These are phyloP conservation scores for Teratosphaeria nubilosa DNA, from an alignment of 2,329 filamentous ascomycete genomes.

Conservation along the genomic window DNA sequence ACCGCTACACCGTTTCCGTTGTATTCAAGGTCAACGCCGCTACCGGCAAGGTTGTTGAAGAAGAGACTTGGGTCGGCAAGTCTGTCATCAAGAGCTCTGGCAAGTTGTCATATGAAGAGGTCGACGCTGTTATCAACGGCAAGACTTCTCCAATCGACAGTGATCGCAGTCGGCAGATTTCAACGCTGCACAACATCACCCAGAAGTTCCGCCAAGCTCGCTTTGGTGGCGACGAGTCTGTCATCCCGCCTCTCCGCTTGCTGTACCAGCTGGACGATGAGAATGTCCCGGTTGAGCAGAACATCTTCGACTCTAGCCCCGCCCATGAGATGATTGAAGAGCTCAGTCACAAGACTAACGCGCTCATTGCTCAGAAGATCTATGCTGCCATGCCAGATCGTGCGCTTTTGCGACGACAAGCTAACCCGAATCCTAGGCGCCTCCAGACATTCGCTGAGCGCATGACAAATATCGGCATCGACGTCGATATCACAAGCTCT, in stretches of 20 bases:
- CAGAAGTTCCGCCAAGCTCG: slow-evolving; percentile 86
- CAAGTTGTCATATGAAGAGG: slow-evolving; percentile 74
- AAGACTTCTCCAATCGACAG: slow-evolving; percentile 49
- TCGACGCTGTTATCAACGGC: slow-evolving; percentile 69
- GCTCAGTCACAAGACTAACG: slow-evolving; percentile 85
- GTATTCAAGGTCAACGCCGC: slow-evolving; percentile 82
- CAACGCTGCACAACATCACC: slow-evolving; percentile 67
- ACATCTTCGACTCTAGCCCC: slow-evolving; percentile 84
- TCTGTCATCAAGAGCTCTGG: slow-evolving; percentile 84
- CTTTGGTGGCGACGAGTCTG: slow-evolving; percentile 62
- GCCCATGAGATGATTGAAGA: slow-evolving; percentile 93
- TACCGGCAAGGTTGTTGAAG: slow-evolving; percentile 68
- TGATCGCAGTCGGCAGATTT: slow-evolving; percentile 64
- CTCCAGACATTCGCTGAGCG: slow-evolving; percentile 84
- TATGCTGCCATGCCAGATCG: slow-evolving; percentile 74
- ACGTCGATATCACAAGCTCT: slow-evolving; percentile 81
- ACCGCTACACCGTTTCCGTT: slow-evolving; percentile 82
- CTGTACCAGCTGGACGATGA: slow-evolving; percentile 94
- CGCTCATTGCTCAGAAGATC: slow-evolving; percentile 77
- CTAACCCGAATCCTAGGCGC: slow-evolving; percentile 74
- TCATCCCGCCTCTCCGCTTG: slow-evolving; percentile 76
- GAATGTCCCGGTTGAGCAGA: slow-evolving; percentile 92
- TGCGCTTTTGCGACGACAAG: slow-evolving; percentile 80
- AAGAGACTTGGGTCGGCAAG: slow-evolving; percentile 89
- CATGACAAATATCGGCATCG: slow-evolving; percentile 83